These are phyloP conservation scores for Mortierella sp. DNA, from an alignment of 371 early-diverging fungal species.

Conservation along the genomic window DNA sequence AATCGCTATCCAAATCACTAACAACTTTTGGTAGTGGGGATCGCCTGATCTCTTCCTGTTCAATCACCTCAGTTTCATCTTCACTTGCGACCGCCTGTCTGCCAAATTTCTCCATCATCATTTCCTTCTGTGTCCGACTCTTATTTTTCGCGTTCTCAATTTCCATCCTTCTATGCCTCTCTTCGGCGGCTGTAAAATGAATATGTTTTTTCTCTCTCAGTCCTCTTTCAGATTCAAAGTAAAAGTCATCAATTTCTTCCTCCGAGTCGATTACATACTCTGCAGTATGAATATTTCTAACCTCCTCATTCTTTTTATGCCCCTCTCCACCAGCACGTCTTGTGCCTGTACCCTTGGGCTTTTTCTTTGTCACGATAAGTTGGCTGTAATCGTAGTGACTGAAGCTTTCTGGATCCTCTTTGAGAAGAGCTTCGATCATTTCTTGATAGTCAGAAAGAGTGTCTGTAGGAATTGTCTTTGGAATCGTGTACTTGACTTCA, in stretches of 20 bases:
- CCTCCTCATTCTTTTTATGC: background rate
- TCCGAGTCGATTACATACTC: conserved; percentile 54
- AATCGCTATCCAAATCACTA: conserved; percentile 10
- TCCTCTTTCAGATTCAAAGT: conserved; percentile 28
- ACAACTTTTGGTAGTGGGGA: background rate
- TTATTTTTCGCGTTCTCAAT: conserved; percentile 22
- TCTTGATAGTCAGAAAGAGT: conserved; percentile 39
- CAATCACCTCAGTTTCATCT: background rate
- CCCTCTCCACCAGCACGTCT: conserved; percentile 12
- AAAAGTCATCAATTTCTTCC: conserved; percentile 31
- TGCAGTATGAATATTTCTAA: conserved; percentile 28
- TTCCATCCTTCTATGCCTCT: conserved; percentile 17
- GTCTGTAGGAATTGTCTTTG: conserved; percentile 45
- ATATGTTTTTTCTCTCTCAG: conserved; percentile 13
- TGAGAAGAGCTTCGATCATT: conserved; percentile 19
- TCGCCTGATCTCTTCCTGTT: background rate
- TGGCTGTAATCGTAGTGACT: conserved; percentile 13
- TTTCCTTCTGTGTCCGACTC: conserved; percentile 14
- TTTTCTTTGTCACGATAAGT: background rate
- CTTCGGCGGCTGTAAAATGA: conserved; percentile 22
- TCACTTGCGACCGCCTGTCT: background rate
- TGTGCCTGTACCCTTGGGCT: background rate
- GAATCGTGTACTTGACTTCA: conserved; percentile 29
- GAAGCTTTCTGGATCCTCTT: background rate
- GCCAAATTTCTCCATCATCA: conserved; percentile 2